Percentiles rank a stretch among this genome's conserved stretches.
Evolutionary conservation across 768 basidiomycete species (phyloP).

Genomic region (Tulasnella sp.): DNA sequence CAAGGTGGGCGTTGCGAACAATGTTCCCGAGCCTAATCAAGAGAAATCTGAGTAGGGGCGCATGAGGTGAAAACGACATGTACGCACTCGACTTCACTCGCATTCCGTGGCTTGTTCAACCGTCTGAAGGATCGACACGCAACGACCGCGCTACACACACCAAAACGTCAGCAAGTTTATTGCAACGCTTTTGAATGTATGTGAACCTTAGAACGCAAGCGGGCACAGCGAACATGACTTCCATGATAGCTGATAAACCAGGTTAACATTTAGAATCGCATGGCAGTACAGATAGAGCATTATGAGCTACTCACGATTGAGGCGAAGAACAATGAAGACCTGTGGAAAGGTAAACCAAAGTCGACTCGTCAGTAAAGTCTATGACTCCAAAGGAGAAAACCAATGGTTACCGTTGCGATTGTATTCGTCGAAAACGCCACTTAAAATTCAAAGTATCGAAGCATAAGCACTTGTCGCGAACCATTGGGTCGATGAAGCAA

Average conservation of each 20-base stretch:
- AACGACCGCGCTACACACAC: slow-evolving; percentile 14
- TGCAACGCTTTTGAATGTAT: background rate
- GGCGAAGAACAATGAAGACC: slow-evolving; percentile 17
- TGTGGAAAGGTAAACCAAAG: background rate
- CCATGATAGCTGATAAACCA: slow-evolving; percentile 14
- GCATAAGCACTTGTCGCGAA: background rate
- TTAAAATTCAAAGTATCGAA: background rate
- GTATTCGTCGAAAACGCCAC: slow-evolving; percentile 12
- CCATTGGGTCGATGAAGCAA: too few relatives aligned
- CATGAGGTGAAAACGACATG: background rate
- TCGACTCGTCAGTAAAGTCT: background rate
- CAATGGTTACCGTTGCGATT: background rate
- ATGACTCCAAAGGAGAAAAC: background rate
- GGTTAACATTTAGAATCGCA: background rate
- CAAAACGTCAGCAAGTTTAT: background rate
- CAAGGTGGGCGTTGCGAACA: background rate
- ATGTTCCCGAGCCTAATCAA: background rate
- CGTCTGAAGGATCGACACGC: slow-evolving; percentile 23
- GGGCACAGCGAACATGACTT: slow-evolving; percentile 21
- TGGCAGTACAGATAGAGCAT: background rate
- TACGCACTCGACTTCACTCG: background rate
- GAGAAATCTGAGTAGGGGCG: background rate
- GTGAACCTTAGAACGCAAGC: slow-evolving; percentile 18
- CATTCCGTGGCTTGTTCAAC: background rate
- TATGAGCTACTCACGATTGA: slow-evolving; percentile 8